Evolutionary conservation across 1,284 basidiomycete species (phyloP).

Genomic region (Wallemia hederae): DNA sequence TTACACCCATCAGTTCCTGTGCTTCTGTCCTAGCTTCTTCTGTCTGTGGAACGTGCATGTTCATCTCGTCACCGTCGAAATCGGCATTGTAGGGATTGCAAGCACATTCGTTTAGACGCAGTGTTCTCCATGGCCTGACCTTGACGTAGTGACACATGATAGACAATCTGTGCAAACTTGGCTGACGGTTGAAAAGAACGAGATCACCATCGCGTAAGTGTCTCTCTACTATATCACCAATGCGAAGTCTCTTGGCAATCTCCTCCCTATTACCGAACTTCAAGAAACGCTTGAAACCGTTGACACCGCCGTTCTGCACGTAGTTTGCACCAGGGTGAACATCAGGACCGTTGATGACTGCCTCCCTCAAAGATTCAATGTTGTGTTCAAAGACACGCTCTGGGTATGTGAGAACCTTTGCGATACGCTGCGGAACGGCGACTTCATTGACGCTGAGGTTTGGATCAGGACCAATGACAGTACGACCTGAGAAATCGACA

Average conservation of each 20-base stretch:
- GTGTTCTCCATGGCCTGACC: conserved; percentile 88
- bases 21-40: conserved; percentile 97
- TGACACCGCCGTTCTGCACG: conserved; percentile 32
- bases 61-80: conserved; percentile 99
- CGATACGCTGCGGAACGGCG: conserved; percentile 83
- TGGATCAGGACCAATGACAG: conserved; percentile 95
- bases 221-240: conserved; percentile 73
- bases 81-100: conserved; percentile 99
- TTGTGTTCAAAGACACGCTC: conserved; percentile 86
- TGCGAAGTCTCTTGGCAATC: conserved; percentile 43
- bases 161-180: conserved; percentile 88
- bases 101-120: conserved; percentile 94
- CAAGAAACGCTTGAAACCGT: conserved; percentile 47
- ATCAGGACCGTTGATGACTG: conserved; percentile 68
- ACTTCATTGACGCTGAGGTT: conserved; percentile 95
- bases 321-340: conserved; percentile 91
- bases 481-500: conserved; percentile 94
- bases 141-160: conserved; percentile 98
- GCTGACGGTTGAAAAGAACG: conserved; percentile 94
- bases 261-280: conserved; percentile 42
- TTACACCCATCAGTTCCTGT: conserved; percentile 88
- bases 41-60: conserved; percentile 93
- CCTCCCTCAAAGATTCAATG: conserved; percentile 42
- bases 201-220: conserved; percentile 90
- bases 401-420: conserved; percentile 85